Base-by-base conservation (phyloP, 345 rosid species). In the Aquilaria yunnanensis region DNA sequence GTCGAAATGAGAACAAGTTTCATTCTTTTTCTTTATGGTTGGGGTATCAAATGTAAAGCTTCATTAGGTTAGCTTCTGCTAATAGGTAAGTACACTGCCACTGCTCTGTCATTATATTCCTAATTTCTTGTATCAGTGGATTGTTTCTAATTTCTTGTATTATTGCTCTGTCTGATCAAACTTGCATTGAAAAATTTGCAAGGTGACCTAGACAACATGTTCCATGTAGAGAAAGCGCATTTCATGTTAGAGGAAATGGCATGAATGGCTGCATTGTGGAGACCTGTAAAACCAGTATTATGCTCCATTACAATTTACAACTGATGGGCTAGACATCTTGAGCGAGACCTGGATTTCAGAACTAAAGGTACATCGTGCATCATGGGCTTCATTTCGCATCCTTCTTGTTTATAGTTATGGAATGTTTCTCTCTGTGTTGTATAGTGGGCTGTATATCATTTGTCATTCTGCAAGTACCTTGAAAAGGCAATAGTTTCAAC, bases 161-260 rank as follows among this genome's bases (percentile, higher is more conserved):
- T 23, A 23, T 23, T 23, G 23, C 23, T 23, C 23, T 23, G 23
- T 23, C 23, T 23, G 23, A 23, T 23, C 23, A 23, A 23, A 23
- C 23, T 23, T 23, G 23, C 32, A 10, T 66, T 37, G n/a, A 49
- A 46, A 23, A n/a, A 12, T 49, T 16, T 57, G 61, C 80, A 90
- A 89, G 85, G 97, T 69, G 96, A 86, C 75, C 86, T 91, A 13
- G 97, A 90, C 72, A 91, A 88, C 74, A 88, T 91, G 97, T 86
- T 91, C 72, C 97, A 91, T 82, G 63, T 86, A 71, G 96, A 91
- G 81, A 91, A 88, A 72, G 96, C 97, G 45, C 97, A 88, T 78
- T 91, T 91, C 80, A 91, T 88, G 94, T 72, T 88, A 61, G 96
- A 86, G 69, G 97, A 91, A 81, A 91, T 88, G 93, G 91, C 60